phyloP scores from a whole-genome alignment of 2,329 filamentous ascomycete species.

The Malbranchea cinnamomea region DNA sequence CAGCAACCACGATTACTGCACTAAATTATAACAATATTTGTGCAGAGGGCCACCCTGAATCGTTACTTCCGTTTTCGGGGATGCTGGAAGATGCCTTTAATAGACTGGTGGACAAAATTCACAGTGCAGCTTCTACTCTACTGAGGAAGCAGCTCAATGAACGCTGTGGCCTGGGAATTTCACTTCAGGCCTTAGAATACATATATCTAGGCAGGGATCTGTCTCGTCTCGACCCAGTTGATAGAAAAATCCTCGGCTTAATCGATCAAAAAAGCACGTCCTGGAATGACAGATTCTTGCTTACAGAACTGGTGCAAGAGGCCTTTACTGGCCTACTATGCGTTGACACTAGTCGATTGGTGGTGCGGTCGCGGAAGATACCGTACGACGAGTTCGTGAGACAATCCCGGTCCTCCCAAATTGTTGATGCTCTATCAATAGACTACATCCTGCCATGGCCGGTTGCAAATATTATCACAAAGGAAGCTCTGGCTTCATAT shows the following conservation, averaged over 20 bases:
- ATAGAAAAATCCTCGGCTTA: constrained; percentile 56
- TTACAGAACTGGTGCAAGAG: constrained; percentile 64
- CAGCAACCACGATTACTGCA: constrained; percentile 22
- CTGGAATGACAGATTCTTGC: constrained; percentile 70
- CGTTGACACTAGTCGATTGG: constrained; percentile 47
- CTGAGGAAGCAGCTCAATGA: constrained; percentile 54
- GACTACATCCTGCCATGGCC: constrained; percentile 54
- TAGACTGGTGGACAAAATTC: constrained; percentile 61
- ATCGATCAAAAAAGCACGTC: constrained; percentile 45
- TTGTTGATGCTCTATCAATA: constrained; percentile 48
- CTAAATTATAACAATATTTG: constrained; percentile 17
- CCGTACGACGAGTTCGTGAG: constrained; percentile 29
- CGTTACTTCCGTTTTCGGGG: constrained; percentile 39
- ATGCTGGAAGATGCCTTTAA: constrained; percentile 58
- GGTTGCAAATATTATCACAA: constrained; percentile 56
- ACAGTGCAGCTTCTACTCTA: constrained; percentile 51
- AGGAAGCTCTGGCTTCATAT: constrained; percentile 49
- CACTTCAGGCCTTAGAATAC: constrained; percentile 51
- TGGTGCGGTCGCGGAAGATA: constrained; percentile 36
- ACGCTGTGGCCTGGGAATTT: constrained; percentile 50
- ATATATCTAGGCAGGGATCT: constrained; percentile 70
- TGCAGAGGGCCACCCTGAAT: constrained; percentile 24
- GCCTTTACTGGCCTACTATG: constrained; percentile 42
- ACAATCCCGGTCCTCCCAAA: constrained; percentile 44
- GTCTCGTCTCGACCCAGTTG: constrained; percentile 48